phyloP scores from a whole-genome alignment of 345 rosid species.

The Syzygium aqueum region DNA sequence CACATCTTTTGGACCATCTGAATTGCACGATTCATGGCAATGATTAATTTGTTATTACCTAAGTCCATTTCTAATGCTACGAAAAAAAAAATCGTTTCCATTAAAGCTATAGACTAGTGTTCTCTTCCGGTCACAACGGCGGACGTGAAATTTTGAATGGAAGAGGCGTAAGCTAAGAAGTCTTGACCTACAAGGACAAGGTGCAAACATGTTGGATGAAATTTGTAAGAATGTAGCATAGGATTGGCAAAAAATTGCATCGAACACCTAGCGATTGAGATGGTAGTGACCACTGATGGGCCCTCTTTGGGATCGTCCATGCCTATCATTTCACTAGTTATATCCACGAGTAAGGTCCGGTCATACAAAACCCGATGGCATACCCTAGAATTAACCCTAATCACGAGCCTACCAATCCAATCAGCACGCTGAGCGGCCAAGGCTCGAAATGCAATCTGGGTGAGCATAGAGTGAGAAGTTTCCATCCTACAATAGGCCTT shows the following conservation, averaged over 20 bases:
- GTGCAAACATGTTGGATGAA: not conserved
- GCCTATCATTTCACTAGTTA: not conserved
- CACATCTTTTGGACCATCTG: not conserved
- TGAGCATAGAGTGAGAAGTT: not conserved
- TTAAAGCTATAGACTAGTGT: not conserved
- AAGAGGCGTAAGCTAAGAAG: not conserved
- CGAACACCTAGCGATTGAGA: not conserved
- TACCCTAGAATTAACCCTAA: not conserved
- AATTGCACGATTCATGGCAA: not conserved
- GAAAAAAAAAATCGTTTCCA: not conserved
- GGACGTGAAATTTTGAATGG: not conserved
- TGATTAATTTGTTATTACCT: not conserved
- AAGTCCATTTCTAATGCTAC: not conserved
- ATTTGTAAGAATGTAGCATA: not conserved
- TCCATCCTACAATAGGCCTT: too few relatives aligned
- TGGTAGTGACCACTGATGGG: fast-evolving
- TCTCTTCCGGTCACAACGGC: not conserved
- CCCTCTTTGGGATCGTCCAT: not conserved
- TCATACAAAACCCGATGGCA: not conserved
- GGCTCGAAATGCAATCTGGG: not conserved
- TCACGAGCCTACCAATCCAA: not conserved
- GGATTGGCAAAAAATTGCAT: too few relatives aligned
- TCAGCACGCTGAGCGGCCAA: not conserved
- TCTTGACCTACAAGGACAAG: not conserved
- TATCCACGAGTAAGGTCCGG: not conserved